A percentile compares a stretch with the other conserved stretches of the same genome.
These are phyloP conservation scores for Venturia carpophila DNA, from an alignment of 2,329 filamentous ascomycete genomes.

Conservation along the genomic window DNA sequence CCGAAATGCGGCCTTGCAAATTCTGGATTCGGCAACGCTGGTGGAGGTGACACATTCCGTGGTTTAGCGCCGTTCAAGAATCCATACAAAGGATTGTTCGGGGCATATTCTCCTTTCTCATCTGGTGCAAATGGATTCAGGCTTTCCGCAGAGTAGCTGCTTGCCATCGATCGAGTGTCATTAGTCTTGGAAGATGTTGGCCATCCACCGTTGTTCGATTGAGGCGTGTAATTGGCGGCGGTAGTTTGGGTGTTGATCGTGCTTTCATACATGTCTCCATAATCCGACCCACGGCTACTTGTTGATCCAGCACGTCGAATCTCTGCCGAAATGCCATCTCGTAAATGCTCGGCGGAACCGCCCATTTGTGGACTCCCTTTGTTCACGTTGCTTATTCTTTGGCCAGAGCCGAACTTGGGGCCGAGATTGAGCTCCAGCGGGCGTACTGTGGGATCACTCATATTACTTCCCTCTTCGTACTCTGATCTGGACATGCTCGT, in stretches of 20 bases:
- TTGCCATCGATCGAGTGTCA: slow-evolving; percentile 27
- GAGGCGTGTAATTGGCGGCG: slow-evolving; percentile 4
- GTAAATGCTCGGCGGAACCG: slow-evolving; percentile 41
- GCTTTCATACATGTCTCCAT: slow-evolving; percentile 11
- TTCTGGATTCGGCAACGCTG: slow-evolving; percentile 32
- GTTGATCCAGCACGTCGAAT: slow-evolving; percentile 15
- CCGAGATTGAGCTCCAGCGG: slow-evolving; percentile 52
- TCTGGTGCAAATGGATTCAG: slow-evolving; percentile 3
- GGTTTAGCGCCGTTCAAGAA: slow-evolving; percentile 30
- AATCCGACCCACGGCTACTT: slow-evolving; percentile 11
- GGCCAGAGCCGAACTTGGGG: slow-evolving; percentile 27
- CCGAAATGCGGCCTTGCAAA: slow-evolving; percentile 38
- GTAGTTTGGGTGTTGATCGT: not conserved
- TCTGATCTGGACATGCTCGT: slow-evolving; percentile 27
- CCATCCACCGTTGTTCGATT: not conserved
- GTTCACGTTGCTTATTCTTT: slow-evolving; percentile 57
- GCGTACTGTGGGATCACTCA: slow-evolving; percentile 60
- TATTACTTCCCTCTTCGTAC: slow-evolving; percentile 38
- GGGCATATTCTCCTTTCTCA: slow-evolving; percentile 22
- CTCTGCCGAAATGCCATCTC: slow-evolving; percentile 14
- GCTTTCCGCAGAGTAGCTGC: slow-evolving; percentile 26
- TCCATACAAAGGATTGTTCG: slow-evolving; percentile 22
- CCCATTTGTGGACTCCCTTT: slow-evolving; percentile 63
- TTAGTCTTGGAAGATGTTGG: not conserved
- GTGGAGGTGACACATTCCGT: slow-evolving; percentile 26